Base-by-base conservation (phyloP, 371 early-diverging fungal genomes). In the Rhizopus sp. region DNA sequence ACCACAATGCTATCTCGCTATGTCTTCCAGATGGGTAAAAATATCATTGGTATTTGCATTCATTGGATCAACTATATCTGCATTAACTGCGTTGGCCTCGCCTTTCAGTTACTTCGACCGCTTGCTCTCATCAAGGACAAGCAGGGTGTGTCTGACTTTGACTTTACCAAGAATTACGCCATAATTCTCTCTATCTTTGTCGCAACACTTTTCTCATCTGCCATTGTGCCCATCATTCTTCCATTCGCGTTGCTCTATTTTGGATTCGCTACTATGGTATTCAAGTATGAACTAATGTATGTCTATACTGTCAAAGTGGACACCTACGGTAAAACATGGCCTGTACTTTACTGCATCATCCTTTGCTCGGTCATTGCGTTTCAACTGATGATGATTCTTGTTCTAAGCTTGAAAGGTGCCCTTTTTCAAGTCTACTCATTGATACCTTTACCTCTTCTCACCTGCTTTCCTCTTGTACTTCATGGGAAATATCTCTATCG, bases 51-150 rank as follows among this genome's bases (percentile, higher is more conserved):
- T 39, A 67, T 72, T 2, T 74, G 75, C 7, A 69, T 66, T 6
- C 89, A 89, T 64, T 90, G 90, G 90, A 87, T 88, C 38, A 80
- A 83, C 34, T 89, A 87, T 59, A 76, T 87, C 13, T 84, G 86
- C 42, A 73, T 88, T 44, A 78, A 82, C 52, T 67, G 60, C 1
- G 66, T 72, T 4, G 81, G 84, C 37, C 73, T 81, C 13, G 17
- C 54, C 1, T 50, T 86, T 47, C 84, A 84, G 56, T 69, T 87
- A 47, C 76, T 77, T 15, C 92, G 90, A 65, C 57, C 8, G 38
- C 17, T 16, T n/a, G 31, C n/a, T 8, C 4, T 34, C 7, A 7
- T 37, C 17, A 50, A 34, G 37, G 37, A 29, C 5, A 49, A 29
- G 16, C 3, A 15, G 2, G 51, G 8, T 23, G 17, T 23, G 17